Base-by-base conservation (phyloP, 495 filamentous ascomycete species). In the Annulohypoxylon bovei region DNA sequence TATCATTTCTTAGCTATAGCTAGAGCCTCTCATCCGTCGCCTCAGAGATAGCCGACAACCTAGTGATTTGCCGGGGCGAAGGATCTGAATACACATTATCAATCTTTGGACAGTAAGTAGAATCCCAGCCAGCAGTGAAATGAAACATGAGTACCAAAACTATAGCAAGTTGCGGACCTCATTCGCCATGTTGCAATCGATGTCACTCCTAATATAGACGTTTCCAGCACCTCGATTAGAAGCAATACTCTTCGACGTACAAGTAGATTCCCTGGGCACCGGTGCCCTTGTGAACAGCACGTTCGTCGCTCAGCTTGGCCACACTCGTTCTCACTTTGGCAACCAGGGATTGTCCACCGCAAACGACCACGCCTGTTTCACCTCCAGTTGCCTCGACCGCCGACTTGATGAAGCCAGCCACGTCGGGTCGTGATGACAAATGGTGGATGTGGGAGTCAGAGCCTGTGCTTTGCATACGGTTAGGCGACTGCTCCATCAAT, bases 261-360 rank as follows among this genome's bases (percentile, higher is more conserved):
- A 86, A 65, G 69, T 82, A 79, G 28, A 87, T 85, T 14, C 94
- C 93, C 76, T 95, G 92, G 8, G 93, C 94, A 1, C 92, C 93
- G 0, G 92, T 95, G 7, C 94, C 94, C 74, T 97, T 97, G 70
- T 97, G 93, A 35, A 97, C 91, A 0, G 92, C 94, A 55, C 94
- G 81, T 78, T 97, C 94, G 79, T 97, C 91, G 66, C 91, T 92
- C 49, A 97, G 72, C 14, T 79, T 84, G 0, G 90, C 91, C 1
- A 92, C 90, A 53, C 82, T 88, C 28, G 86, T 88, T 39, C 93
- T 83, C 1, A 91, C 87, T 58, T 86, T 84, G 28, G 88, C 84
- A 3, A 88, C 87, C 58, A 97, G 71, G 0, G 88, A 88, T 23
- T 79, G 79, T 5, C 91, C 91, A 32, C 94, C 93, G 70, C 94